These are phyloP conservation scores for Sphagnum fallax DNA, from an alignment of 228 moss, liverwort and hornwort genomes.

Conservation along the genomic window DNA sequence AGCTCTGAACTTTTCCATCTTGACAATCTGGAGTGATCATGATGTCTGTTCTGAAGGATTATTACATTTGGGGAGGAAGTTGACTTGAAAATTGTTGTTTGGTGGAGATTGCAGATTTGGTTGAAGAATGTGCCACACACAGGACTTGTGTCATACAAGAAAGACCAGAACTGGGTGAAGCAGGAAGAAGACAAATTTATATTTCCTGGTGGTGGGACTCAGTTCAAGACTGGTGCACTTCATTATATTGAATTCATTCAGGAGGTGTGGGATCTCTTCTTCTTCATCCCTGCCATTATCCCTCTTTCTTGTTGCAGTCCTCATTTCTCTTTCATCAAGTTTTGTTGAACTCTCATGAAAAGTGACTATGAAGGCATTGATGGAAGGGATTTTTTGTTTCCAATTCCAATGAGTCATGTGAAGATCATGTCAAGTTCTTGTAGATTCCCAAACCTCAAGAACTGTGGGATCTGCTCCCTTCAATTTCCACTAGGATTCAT, in stretches of 20 bases:
- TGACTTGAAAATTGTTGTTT: not conserved
- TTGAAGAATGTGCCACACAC: conserved; percentile 47
- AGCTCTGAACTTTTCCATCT: not conserved
- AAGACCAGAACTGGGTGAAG: conserved; percentile 42
- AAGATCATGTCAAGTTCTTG: not conserved
- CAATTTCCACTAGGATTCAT: not conserved
- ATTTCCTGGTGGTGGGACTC: conserved; percentile 51
- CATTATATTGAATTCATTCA: conserved; percentile 49
- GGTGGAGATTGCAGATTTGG: conserved; percentile 41
- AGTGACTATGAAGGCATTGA: too few relatives aligned
- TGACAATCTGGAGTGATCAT: not conserved
- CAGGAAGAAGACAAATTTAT: conserved; percentile 38
- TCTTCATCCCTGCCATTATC: too few relatives aligned
- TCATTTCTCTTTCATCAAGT: too few relatives aligned
- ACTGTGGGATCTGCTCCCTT: not conserved
- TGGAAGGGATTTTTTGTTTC: not conserved
- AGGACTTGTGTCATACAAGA: conserved; percentile 24
- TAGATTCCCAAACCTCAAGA: not conserved
- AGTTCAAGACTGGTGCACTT: conserved; percentile 34
- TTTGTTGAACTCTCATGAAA: too few relatives aligned
- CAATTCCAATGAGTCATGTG: not conserved
- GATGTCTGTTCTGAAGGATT: too few relatives aligned
- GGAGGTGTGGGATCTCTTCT: too few relatives aligned
- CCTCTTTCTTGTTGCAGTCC: too few relatives aligned
- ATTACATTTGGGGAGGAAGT: not conserved